These are phyloP conservation scores for Cryphonectria parasitica DNA, from an alignment of 2,329 filamentous ascomycete genomes.

Conservation along the genomic window DNA sequence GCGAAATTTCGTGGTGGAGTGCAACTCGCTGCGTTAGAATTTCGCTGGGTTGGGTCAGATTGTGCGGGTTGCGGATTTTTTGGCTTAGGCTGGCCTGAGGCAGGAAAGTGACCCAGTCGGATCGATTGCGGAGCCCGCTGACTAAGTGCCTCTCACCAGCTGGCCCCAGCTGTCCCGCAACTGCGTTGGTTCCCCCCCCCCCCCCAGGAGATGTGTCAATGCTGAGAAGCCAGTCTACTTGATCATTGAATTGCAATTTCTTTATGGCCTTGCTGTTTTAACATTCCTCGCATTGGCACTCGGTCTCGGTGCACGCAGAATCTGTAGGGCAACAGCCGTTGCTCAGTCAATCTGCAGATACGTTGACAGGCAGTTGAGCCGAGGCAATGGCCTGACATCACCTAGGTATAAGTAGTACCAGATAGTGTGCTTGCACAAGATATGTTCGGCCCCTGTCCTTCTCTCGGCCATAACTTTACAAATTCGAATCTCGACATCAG, in stretches of 20 bases:
- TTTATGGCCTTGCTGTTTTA: background rate
- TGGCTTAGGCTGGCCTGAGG: constrained; percentile 25
- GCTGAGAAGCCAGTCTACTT: background rate
- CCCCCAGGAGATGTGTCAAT: background rate
- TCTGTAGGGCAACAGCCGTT: background rate
- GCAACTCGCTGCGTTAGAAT: constrained; percentile 22
- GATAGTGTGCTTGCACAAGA: background rate
- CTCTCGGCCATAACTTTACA: background rate
- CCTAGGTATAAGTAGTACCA: background rate
- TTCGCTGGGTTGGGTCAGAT: constrained; percentile 24
- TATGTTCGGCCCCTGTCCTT: background rate
- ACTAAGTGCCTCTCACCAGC: background rate
- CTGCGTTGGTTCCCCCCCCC: background rate
- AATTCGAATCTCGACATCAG: background rate
- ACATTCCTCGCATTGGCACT: background rate
- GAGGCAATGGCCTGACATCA: constrained; percentile 14
- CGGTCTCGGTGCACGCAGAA: background rate
- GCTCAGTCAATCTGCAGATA: background rate
- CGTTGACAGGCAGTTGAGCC: constrained; percentile 5
- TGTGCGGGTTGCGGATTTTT: constrained; percentile 27
- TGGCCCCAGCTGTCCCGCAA: background rate
- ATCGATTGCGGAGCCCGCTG: background rate
- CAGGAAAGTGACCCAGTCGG: constrained; percentile 13
- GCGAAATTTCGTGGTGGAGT: constrained; percentile 21
- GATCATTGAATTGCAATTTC: background rate